A percentile compares a stretch with the other conserved stretches of the same genome.
Evolutionary conservation across 306 rosid species (phyloP).

Genomic region (Vigna radiata): DNA sequence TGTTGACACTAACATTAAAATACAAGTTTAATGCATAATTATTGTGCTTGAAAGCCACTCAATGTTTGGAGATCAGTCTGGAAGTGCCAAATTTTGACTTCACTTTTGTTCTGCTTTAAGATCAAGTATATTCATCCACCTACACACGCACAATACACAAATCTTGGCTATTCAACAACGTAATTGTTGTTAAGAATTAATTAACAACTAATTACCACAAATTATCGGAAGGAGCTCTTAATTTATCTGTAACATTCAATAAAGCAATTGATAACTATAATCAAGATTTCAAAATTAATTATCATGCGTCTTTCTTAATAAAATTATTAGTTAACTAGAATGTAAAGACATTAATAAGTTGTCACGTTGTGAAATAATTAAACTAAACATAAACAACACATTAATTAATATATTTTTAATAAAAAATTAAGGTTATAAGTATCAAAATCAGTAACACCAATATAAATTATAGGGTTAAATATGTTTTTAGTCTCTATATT

Average conservation of each 20-base stretch:
- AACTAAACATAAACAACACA: too few relatives aligned
- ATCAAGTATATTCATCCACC: slow-evolving; percentile 44
- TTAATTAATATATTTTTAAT: too few relatives aligned
- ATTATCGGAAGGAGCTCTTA: too few relatives aligned
- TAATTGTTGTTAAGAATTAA: not conserved
- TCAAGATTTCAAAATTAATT: not conserved
- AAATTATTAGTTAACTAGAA: too few relatives aligned
- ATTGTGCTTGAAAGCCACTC: slow-evolving; percentile 69
- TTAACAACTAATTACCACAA: not conserved
- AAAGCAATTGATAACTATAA: not conserved
- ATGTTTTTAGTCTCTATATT: too few relatives aligned
- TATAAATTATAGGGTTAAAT: too few relatives aligned
- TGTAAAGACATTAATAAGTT: too few relatives aligned
- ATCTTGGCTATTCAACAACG: slow-evolving; percentile 10
- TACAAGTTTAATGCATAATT: slow-evolving; percentile 4
- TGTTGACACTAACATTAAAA: not conserved
- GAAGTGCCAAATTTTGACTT: slow-evolving; percentile 48
- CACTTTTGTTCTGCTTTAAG: slow-evolving; percentile 50
- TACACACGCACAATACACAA: not conserved
- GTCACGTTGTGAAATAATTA: too few relatives aligned
- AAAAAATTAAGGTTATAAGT: too few relatives aligned
- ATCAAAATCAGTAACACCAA: too few relatives aligned
- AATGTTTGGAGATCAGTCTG: slow-evolving; percentile 36
- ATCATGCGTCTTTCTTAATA: too few relatives aligned
- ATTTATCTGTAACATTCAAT: not conserved